Conservation (phyloP, 768 basidiomycete species). For the Xerocomellus dryophilus region DNA sequence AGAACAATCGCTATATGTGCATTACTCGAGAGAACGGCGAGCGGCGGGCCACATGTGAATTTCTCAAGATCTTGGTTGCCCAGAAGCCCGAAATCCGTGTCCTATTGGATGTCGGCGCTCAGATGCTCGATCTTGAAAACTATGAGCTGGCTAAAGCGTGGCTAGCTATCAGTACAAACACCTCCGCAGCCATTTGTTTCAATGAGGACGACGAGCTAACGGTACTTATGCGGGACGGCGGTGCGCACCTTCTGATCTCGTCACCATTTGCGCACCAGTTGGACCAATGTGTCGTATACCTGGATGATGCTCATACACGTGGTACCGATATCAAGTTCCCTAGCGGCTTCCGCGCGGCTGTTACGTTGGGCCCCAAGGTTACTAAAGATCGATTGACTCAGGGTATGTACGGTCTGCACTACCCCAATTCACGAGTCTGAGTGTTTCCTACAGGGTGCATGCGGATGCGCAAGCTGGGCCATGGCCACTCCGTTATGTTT, state of each 20-base stretch:
- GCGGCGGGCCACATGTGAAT: slow-evolving; percentile 11
- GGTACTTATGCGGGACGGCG: slow-evolving; percentile 32
- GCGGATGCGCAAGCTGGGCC: slow-evolving; percentile 51
- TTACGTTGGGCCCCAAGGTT: slow-evolving; percentile 15
- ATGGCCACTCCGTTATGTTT: slow-evolving; percentile 47
- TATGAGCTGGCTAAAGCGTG: slow-evolving; percentile 39
- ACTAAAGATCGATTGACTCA: slow-evolving; percentile 20
- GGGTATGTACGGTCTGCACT: not conserved
- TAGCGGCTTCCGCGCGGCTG: slow-evolving; percentile 12
- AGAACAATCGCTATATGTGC: slow-evolving; percentile 20
- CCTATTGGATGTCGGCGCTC: slow-evolving; percentile 54
- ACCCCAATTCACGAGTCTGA: not conserved
- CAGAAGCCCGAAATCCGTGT: slow-evolving; percentile 43
- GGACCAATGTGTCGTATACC: slow-evolving; percentile 28
- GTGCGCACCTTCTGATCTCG: slow-evolving; percentile 25
- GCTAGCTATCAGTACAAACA: slow-evolving; percentile 29
- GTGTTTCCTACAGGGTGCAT: slow-evolving; percentile 42
- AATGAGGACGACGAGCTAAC: slow-evolving; percentile 33
- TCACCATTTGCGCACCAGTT: slow-evolving; percentile 36
- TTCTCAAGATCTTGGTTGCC: slow-evolving; percentile 32
- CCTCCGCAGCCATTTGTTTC: slow-evolving; percentile 34
- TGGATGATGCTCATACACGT: slow-evolving; percentile 20
- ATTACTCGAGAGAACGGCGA: slow-evolving; percentile 7
- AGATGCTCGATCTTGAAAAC: slow-evolving; percentile 52
- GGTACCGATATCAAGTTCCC: slow-evolving; percentile 22